Conservation (phyloP, 441 rosid genomes). For the Brassica hybrid region DNA sequence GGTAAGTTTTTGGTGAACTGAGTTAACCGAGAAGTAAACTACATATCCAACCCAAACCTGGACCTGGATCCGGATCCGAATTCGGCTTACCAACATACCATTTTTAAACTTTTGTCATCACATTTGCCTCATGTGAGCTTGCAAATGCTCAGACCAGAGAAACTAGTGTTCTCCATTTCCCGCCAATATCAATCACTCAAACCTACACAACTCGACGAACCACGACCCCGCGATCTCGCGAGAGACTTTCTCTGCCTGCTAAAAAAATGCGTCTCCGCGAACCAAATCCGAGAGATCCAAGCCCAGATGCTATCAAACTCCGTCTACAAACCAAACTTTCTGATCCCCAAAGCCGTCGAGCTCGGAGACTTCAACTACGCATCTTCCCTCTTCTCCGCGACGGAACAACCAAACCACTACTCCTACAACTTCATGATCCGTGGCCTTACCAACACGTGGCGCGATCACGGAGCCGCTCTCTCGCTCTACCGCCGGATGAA, state of each 20-base stretch:
- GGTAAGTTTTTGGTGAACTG: background rate
- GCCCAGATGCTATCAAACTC: slow-evolving; percentile 65
- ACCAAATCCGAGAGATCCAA: slow-evolving; percentile 62
- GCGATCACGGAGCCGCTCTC: too few species aligned
- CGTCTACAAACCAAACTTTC: slow-evolving; percentile 57
- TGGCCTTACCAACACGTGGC: too few species aligned
- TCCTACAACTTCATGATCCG: too few species aligned
- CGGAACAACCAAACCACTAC: too few species aligned
- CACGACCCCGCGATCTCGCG: slow-evolving; percentile 14
- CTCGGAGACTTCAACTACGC: slow-evolving; percentile 50
- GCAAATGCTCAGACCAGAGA: slow-evolving; percentile 37
- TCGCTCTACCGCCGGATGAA: too few species aligned
- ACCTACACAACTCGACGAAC: background rate
- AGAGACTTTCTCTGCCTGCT: slow-evolving; percentile 49
- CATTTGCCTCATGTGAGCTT: background rate
- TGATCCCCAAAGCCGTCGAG: slow-evolving; percentile 70
- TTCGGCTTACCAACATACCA: background rate
- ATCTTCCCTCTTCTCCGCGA: too few species aligned
- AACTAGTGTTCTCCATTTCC: slow-evolving; percentile 33
- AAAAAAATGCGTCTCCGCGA: slow-evolving; percentile 50
- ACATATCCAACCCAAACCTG: background rate
- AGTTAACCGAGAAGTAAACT: background rate
- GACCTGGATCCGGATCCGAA: background rate
- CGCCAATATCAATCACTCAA: slow-evolving; percentile 31
- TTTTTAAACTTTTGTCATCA: background rate